phyloP scores from a whole-genome alignment of 345 rosid species.

The Isatis tinctoria region DNA sequence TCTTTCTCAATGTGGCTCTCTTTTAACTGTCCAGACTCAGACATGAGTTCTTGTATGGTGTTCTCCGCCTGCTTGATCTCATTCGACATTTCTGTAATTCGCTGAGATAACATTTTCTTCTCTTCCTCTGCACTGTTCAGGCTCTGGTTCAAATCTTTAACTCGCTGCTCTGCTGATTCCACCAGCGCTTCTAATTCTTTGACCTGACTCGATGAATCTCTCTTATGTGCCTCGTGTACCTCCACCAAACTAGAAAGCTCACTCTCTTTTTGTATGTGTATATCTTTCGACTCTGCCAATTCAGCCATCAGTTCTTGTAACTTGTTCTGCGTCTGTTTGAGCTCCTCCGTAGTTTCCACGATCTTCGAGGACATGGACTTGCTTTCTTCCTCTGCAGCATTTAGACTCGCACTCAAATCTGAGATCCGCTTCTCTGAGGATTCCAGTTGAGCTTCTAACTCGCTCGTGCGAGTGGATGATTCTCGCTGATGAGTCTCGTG shows the following conservation, averaged over 20 bases:
- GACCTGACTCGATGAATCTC: conserved; percentile 41
- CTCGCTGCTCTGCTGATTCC: conserved; percentile 51
- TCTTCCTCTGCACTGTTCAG: conserved; percentile 47
- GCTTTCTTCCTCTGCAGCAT: conserved; percentile 48
- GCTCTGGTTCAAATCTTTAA: conserved; percentile 43
- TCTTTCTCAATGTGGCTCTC: conserved; percentile 67
- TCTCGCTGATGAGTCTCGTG: conserved; percentile 53
- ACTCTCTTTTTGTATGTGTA: conserved; percentile 46
- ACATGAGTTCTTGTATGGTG: conserved; percentile 36
- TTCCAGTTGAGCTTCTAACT: conserved; percentile 31
- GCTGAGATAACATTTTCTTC: conserved; percentile 45
- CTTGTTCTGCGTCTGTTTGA: conserved; percentile 40
- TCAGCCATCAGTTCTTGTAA: conserved; percentile 40
- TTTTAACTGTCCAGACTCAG: conserved; percentile 44
- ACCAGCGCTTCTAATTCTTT: conserved; percentile 31
- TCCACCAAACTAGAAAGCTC: conserved; percentile 48
- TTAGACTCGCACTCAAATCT: conserved; percentile 44
- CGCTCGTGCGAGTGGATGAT: conserved; percentile 37
- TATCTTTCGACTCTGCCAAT: conserved; percentile 44
- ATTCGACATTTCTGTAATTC: conserved; percentile 45
- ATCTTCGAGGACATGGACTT: conserved; percentile 47
- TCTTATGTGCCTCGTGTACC: conserved; percentile 47
- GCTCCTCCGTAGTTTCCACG: conserved; percentile 46
- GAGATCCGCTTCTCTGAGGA: conserved; percentile 36
- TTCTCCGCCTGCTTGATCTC: conserved; percentile 50